A percentile compares a stretch with the other conserved stretches of the same genome.
Evolutionary conservation across 805 yeast genomes (phyloP).

Genomic region (Debaryomyces hansenii): DNA sequence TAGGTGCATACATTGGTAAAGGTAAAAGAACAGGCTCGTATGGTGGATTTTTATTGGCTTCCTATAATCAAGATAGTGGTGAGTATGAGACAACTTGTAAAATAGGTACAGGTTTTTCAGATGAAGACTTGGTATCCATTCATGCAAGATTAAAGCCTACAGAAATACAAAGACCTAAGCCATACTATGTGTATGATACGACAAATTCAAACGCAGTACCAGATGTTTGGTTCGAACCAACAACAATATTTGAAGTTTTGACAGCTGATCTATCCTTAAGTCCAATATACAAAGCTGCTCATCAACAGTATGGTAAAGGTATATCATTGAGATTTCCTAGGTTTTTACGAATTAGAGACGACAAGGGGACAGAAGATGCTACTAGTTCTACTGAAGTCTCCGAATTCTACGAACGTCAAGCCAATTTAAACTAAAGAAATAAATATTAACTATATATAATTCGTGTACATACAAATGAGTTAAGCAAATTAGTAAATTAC

Average conservation of each 20-base stretch:
- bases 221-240: conserved; percentile 94
- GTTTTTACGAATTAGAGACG: conserved; percentile 80
- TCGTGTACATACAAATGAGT: not conserved
- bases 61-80: conserved; percentile 87
- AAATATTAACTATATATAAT: not conserved
- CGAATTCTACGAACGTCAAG: conserved; percentile 79
- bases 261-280: conserved; percentile 89
- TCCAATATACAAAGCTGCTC: conserved; percentile 87
- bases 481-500: not conserved
- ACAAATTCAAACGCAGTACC: conserved; percentile 67
- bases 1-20: conserved; percentile 91
- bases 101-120: conserved; percentile 96
- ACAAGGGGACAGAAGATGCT: conserved; percentile 82
- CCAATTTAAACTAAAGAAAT: conserved; percentile 28
- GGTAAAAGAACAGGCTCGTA: conserved; percentile 95
- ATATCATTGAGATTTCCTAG: conserved; percentile 88
- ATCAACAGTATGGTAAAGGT: conserved; percentile 71
- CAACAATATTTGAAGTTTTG: conserved; percentile 77
- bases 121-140: conserved; percentile 65
- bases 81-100: conserved; percentile 95
- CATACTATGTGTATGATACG: conserved; percentile 65
- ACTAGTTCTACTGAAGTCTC: conserved; percentile 81
- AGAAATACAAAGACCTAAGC: conserved; percentile 61
- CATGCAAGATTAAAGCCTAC: conserved; percentile 65
- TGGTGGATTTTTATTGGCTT: conserved; percentile 91